Evolutionary conservation across 106 monocot species (phyloP).

Genomic region (Allium cepa): DNA sequence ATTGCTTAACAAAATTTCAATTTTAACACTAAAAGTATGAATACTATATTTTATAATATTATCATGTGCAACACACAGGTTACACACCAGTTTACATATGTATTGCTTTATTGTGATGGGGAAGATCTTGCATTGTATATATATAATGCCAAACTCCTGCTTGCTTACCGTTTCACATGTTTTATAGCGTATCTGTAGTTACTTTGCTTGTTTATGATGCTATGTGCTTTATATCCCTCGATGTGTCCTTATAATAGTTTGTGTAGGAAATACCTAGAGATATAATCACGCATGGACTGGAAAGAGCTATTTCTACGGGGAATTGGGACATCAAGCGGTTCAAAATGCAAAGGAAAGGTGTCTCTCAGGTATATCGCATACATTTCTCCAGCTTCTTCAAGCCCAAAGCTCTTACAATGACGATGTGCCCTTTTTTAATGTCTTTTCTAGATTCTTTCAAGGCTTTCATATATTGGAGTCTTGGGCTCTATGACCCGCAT

Average conservation of each 20-base stretch:
- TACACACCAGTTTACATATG: too few species aligned
- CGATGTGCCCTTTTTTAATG: neutral
- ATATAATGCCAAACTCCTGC: too few species aligned
- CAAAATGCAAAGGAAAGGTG: conserved; percentile 91
- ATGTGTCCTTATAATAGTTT: conserved; percentile 19
- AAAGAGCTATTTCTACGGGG: conserved; percentile 88
- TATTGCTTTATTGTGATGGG: too few species aligned
- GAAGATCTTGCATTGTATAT: too few species aligned
- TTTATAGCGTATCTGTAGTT: too few species aligned
- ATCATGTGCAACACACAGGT: too few species aligned
- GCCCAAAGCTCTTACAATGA: neutral
- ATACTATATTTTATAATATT: too few species aligned
- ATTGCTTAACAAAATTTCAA: too few species aligned
- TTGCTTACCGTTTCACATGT: too few species aligned
- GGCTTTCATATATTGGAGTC: conserved; percentile 77
- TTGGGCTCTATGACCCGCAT: conserved; percentile 94
- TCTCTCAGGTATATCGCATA: conserved; percentile 51
- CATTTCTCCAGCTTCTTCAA: too few species aligned
- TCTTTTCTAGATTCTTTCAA: conserved; percentile 51
- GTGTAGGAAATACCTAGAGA: conserved; percentile 2
- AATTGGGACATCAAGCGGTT: conserved; percentile 97
- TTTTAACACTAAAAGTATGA: too few species aligned
- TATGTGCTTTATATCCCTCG: neutral
- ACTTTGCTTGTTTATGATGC: neutral
- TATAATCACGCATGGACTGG: conserved; percentile 64